Percentiles rank a stretch among this genome's conserved stretches.
Evolutionary conservation across 2,329 filamentous ascomycete genomes (phyloP).

Genomic region (Phialemoniopsis sp.): DNA sequence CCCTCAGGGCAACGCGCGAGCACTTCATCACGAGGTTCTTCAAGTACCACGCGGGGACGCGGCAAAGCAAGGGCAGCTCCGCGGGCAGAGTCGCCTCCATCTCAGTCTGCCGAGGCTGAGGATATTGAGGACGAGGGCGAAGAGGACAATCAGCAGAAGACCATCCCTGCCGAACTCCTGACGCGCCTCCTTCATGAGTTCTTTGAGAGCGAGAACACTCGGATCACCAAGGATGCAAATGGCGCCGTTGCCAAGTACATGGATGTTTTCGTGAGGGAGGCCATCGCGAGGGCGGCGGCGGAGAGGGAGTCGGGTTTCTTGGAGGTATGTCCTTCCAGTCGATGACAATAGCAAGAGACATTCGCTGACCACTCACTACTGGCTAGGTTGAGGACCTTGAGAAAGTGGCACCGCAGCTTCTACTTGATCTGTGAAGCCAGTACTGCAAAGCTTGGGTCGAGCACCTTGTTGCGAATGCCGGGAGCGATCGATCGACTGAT

Average conservation of each 20-base stretch:
- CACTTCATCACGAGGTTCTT: too few relatives aligned
- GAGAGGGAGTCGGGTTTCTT: constrained; percentile 68
- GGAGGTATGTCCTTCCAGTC: constrained; percentile 53
- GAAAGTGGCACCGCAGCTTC: constrained; percentile 77
- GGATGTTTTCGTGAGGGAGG: constrained; percentile 87
- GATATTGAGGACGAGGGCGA: constrained; percentile 24
- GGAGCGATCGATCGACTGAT: too few relatives aligned
- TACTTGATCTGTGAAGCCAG: constrained; percentile 72
- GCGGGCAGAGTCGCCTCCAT: too few relatives aligned
- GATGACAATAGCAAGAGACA: too few relatives aligned
- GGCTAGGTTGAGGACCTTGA: constrained; percentile 80
- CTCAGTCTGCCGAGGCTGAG: constrained; percentile 6
- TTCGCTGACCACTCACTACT: not conserved
- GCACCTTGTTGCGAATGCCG: too few relatives aligned
- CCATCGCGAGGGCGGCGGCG: constrained; percentile 72
- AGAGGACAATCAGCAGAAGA: constrained; percentile 29
- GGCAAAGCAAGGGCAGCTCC: too few relatives aligned
- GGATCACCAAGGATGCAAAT: constrained; percentile 75
- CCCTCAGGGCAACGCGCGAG: too few relatives aligned
- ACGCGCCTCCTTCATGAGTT: constrained; percentile 74
- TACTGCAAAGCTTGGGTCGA: too few relatives aligned
- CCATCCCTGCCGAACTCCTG: constrained; percentile 70
- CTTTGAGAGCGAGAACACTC: constrained; percentile 68
- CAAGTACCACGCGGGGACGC: too few relatives aligned
- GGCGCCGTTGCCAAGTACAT: constrained; percentile 77